Conservation (phyloP, 2,329 filamentous ascomycete species). For the Niveomyces coronatus region DNA sequence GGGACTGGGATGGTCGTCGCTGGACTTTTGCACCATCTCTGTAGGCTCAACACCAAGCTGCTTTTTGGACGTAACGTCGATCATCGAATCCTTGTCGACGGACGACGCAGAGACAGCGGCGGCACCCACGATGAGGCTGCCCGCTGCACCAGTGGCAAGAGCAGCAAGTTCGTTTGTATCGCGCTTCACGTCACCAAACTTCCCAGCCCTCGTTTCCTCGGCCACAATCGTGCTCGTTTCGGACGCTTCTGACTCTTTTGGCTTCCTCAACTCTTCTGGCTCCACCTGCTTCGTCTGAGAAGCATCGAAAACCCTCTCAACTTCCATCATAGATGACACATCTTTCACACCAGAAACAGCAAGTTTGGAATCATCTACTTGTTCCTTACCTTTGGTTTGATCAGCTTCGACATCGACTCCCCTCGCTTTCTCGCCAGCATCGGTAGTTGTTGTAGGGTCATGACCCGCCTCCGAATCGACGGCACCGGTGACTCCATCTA, state of each 20-base stretch:
- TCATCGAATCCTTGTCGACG: background rate
- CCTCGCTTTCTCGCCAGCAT: background rate
- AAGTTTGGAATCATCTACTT: constrained; percentile 9
- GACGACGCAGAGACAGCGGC: background rate
- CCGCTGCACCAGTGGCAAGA: background rate
- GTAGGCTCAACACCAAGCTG: background rate
- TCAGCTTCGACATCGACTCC: background rate
- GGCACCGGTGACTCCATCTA: no score
- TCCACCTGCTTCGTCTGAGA: constrained; percentile 1
- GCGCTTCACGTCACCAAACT: background rate
- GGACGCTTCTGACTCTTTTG: constrained; percentile 6
- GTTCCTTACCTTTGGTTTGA: constrained; percentile 16
- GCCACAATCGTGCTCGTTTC: constrained; percentile 8
- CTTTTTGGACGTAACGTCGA: background rate
- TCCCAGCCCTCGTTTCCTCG: constrained; percentile 6
- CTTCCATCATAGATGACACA: constrained; percentile 7
- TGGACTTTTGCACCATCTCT: background rate
- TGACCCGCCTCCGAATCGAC: constrained; percentile 5
- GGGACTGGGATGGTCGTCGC: background rate
- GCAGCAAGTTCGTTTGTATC: constrained; percentile 2
- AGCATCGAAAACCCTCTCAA: constrained; percentile 5
- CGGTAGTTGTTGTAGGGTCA: constrained; percentile 6
- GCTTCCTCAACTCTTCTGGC: constrained; percentile 7
- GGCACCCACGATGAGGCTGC: background rate
- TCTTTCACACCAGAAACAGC: constrained; percentile 6